Evolutionary conservation across 805 yeast species (phyloP).

Genomic region (Wickerhamiella hasegawae): DNA sequence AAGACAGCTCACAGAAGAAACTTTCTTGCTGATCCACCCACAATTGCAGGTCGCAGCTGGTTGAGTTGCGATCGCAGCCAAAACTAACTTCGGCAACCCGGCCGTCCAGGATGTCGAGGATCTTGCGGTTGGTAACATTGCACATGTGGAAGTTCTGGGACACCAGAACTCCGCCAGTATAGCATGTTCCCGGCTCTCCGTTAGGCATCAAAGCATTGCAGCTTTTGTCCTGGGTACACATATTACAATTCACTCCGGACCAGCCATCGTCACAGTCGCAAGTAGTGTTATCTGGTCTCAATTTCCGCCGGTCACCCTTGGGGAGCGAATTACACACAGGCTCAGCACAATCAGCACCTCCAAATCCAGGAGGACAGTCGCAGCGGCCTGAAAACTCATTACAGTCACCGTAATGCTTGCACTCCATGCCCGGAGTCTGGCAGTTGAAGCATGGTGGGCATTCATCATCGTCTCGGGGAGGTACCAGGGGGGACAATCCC

Average conservation of each 20-base stretch:
- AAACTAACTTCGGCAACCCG: constrained; percentile 83
- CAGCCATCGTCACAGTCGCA: constrained; percentile 80
- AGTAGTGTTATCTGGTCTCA: constrained; percentile 27
- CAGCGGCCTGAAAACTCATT: constrained; percentile 80
- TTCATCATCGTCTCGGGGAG: not conserved
- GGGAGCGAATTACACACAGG: constrained; percentile 77
- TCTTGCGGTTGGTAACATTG: constrained; percentile 78
- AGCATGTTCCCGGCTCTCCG: constrained; percentile 68
- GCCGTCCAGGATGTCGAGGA: constrained; percentile 63
- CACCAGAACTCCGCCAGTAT: constrained; percentile 68
- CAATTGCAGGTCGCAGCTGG: constrained; percentile 74
- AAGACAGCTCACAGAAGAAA: constrained; percentile 68
- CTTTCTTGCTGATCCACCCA: constrained; percentile 89
- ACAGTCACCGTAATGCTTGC: constrained; percentile 83
- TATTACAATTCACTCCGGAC: constrained; percentile 83
- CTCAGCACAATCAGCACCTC: constrained; percentile 79
- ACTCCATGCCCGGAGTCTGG: constrained; percentile 75
- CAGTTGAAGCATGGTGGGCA: constrained; percentile 75
- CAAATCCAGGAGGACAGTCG: constrained; percentile 84
- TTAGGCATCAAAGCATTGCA: constrained; percentile 85
- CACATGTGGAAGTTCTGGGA: constrained; percentile 79
- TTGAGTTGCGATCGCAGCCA: constrained; percentile 56
- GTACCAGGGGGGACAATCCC: not conserved
- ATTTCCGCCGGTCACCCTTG: constrained; percentile 51
- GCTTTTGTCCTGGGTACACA: constrained; percentile 56